Evolutionary conservation across 1,284 basidiomycete genomes (phyloP).

Genomic region (Phaffia rhodozyma): DNA sequence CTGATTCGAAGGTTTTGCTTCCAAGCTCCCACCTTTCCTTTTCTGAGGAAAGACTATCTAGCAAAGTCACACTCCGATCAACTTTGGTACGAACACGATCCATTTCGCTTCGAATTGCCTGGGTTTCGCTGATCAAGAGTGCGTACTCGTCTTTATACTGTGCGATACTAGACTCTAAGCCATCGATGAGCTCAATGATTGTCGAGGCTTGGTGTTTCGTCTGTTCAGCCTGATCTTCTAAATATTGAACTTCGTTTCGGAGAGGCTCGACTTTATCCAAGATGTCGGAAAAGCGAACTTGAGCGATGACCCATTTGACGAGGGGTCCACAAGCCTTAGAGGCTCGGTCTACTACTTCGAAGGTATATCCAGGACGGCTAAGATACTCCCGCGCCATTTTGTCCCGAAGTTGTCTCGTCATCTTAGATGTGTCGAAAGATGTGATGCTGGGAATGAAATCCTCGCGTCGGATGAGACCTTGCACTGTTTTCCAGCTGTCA

Average conservation of each 20-base stretch:
- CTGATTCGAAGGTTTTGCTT: slow-evolving; percentile 89
- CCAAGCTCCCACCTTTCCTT: slow-evolving; percentile 88
- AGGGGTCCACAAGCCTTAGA: slow-evolving; percentile 96
- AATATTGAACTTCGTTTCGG: slow-evolving; percentile 84
- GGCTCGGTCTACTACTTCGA: slow-evolving; percentile 87
- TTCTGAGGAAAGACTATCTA: slow-evolving; percentile 92
- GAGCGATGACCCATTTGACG: slow-evolving; percentile 96
- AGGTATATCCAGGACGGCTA: slow-evolving; percentile 82
- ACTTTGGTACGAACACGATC: slow-evolving; percentile 95
- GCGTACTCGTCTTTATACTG: slow-evolving; percentile 98
- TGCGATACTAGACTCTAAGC: slow-evolving; percentile 85
- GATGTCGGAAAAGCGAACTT: slow-evolving; percentile 95
- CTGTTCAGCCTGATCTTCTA: slow-evolving; percentile 81
- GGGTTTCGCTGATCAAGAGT: slow-evolving; percentile 88
- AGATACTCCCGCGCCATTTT: slow-evolving; percentile 90
- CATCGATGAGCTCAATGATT: slow-evolving; percentile 83
- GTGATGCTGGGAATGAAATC: slow-evolving; percentile 97
- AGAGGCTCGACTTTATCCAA: slow-evolving; percentile 95
- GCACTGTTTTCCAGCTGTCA: slow-evolving; percentile 88
- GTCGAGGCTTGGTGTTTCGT: slow-evolving; percentile 84
- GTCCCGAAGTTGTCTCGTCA: slow-evolving; percentile 82
- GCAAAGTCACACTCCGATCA: slow-evolving; percentile 86
- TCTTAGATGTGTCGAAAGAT: slow-evolving; percentile 89
- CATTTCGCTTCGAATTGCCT: slow-evolving; percentile 97
- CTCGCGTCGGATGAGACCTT: slow-evolving; percentile 89